These are phyloP conservation scores for Amanita rubescens DNA, from an alignment of 768 basidiomycete species.

Conservation along the genomic window DNA sequence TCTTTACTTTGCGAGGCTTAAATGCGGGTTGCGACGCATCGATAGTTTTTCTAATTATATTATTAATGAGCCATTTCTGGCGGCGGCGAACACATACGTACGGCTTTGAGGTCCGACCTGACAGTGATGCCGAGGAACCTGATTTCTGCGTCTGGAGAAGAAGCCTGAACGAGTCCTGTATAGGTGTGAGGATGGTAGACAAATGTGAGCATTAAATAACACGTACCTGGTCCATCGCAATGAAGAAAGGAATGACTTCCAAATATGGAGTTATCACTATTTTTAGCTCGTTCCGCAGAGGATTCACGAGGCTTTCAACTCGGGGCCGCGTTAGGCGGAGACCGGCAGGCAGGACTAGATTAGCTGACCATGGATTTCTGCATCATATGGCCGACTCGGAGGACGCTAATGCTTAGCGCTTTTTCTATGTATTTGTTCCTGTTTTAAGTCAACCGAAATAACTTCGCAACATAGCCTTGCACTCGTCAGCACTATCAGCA, in stretches of 20 bases:
- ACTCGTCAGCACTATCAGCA: background rate
- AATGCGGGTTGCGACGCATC: conserved; percentile 57
- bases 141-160: conserved; percentile 33
- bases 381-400: no score
- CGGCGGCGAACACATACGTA: conserved; percentile 15
- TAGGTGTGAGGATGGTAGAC: background rate
- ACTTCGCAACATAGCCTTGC: background rate
- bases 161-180: conserved; percentile 53
- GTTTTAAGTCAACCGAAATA: background rate
- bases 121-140: conserved; percentile 18
- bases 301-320: no score
- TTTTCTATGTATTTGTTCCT: background rate
- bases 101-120: conserved; percentile 23
- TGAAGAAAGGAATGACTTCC: background rate
- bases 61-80: background rate
- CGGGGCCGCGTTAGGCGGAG: no score
- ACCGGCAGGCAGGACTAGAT: no score
- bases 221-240: conserved; percentile 5
- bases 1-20: conserved; percentile 78
- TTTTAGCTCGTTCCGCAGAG: background rate
- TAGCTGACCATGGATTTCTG: no score
- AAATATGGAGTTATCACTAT: background rate
- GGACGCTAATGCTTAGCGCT: no score
- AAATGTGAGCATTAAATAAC: background rate
- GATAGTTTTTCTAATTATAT: conserved; percentile 34